These are phyloP conservation scores for Cladosporium sp. DNA, from an alignment of 2,329 filamentous ascomycete species.

Conservation along the genomic window DNA sequence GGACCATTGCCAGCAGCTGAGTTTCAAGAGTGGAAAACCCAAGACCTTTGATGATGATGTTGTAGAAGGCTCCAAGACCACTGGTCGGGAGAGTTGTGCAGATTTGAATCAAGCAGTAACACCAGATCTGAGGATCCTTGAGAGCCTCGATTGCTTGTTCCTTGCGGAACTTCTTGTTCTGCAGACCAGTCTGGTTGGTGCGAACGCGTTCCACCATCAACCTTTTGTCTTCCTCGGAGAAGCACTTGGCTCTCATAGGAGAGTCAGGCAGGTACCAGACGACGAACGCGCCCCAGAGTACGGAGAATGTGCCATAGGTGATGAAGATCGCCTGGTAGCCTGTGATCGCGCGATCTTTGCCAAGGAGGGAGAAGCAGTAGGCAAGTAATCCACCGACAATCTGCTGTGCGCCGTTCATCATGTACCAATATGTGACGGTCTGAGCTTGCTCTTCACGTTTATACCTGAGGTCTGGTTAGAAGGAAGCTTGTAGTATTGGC, in stretches of 20 bases:
- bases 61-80: constrained; percentile 68
- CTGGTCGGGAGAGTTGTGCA: constrained; percentile 70
- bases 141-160: constrained; percentile 57
- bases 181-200: constrained; percentile 43
- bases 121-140: constrained; percentile 57
- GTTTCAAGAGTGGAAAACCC: constrained; percentile 63
- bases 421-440: constrained; percentile 64
- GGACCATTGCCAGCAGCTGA: constrained; percentile 70
- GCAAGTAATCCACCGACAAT: constrained; percentile 68
- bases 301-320: constrained; percentile 58
- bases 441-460: constrained; percentile 63
- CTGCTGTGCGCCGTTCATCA: constrained; percentile 45
- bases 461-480: constrained; percentile 38
- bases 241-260: constrained; percentile 68
- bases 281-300: constrained; percentile 63
- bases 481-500: neutral
- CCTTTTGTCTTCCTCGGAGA: constrained; percentile 57
- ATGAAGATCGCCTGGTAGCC: constrained; percentile 68
- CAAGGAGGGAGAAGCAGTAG: constrained; percentile 43
- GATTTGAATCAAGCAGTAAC: constrained; percentile 51
- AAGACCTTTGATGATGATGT: constrained; percentile 69
- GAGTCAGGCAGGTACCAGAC: constrained; percentile 63
- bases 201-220: constrained; percentile 48
- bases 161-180: constrained; percentile 46
- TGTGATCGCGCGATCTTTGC: constrained; percentile 18